Conservation (phyloP, 2,329 filamentous ascomycete genomes). For the Cladosporium oxysporum region DNA sequence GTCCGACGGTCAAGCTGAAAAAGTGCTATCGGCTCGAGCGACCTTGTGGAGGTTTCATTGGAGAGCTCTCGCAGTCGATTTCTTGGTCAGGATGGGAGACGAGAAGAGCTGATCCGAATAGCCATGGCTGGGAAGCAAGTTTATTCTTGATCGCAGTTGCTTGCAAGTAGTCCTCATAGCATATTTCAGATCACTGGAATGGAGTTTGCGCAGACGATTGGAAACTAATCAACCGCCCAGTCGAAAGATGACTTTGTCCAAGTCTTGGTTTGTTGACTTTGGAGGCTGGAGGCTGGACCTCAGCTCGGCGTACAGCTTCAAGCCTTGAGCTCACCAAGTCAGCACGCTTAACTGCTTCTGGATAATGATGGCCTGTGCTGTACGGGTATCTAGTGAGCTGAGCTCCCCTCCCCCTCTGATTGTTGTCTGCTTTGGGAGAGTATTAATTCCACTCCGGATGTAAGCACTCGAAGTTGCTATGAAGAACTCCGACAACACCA, state of each 20-base stretch:
- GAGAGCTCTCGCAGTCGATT: background rate
- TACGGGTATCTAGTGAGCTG: background rate
- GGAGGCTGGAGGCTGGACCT: background rate
- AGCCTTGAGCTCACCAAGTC: background rate
- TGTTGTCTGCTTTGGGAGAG: background rate
- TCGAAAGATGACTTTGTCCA: background rate
- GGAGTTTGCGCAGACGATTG: background rate
- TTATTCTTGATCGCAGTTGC: background rate
- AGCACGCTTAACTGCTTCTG: background rate
- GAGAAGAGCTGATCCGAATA: background rate
- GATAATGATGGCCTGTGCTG: background rate
- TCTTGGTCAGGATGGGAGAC: background rate
- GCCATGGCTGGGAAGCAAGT: background rate
- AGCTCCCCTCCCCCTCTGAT: background rate
- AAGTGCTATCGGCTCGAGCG: too few species aligned
- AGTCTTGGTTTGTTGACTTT: background rate
- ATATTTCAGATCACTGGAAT: background rate
- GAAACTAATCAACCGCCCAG: background rate
- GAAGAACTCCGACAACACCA: background rate
- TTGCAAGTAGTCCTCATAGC: background rate
- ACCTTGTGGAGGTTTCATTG: background rate
- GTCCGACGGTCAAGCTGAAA: background rate
- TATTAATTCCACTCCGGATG: background rate
- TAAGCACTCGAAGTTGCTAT: background rate
- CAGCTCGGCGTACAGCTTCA: background rate